These are phyloP conservation scores for Endoconidiophora polonica DNA, from an alignment of 2,329 filamentous ascomycete genomes.

Conservation along the genomic window DNA sequence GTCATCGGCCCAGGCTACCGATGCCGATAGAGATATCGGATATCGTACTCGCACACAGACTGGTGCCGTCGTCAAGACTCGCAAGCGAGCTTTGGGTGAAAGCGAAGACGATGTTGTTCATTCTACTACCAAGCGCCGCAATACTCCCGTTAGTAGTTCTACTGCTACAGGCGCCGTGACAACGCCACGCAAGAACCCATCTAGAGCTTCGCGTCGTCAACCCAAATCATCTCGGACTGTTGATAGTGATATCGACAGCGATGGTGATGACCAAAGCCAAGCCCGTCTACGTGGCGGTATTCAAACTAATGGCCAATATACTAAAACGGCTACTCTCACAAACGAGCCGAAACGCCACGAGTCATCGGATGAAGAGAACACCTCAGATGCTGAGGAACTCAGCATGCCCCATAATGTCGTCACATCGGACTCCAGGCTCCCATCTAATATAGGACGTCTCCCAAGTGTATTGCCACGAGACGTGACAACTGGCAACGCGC, in stretches of 20 bases:
- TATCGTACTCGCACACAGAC: conserved; percentile 10
- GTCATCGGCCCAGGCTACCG: conserved; percentile 16
- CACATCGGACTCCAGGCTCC: neutral
- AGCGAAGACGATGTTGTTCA: conserved; percentile 4
- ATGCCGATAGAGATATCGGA: neutral
- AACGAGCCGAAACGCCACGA: neutral
- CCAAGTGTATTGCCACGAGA: conserved; percentile 4
- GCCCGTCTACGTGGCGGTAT: neutral
- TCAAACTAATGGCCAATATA: neutral
- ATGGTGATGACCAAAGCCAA: neutral
- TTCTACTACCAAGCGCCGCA: conserved; percentile 4
- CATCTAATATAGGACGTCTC: neutral
- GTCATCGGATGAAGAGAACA: conserved; percentile 1
- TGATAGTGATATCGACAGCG: conserved; percentile 5
- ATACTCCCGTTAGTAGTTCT: neutral
- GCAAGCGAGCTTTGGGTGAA: conserved; percentile 7
- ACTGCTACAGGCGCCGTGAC: neutral
- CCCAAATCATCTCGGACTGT: conserved; percentile 5
- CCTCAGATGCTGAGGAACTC: conserved; percentile 3
- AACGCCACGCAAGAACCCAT: conserved; percentile 11
- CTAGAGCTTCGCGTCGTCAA: conserved; percentile 5
- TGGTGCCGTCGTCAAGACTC: conserved; percentile 6
- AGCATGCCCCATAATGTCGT: conserved; percentile 3
- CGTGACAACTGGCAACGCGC: neutral
- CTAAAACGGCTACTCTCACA: neutral